phyloP scores from a whole-genome alignment of 148 eudicot species.

The Persicaria maculosa region DNA sequence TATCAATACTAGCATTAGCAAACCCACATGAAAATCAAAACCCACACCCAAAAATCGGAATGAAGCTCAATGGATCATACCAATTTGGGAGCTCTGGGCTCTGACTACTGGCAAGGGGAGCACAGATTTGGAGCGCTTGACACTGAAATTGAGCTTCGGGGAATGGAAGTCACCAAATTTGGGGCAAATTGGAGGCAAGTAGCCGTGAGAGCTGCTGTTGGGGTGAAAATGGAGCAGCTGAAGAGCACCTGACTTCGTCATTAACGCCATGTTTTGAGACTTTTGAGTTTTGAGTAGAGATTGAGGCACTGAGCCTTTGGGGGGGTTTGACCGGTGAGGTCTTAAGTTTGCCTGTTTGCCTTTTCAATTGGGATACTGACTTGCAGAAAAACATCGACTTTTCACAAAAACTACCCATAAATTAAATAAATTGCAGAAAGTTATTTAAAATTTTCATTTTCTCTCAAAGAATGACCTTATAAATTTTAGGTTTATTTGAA shows the following conservation, averaged over 20 bases:
- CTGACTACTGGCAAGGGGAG: conserved; percentile 30
- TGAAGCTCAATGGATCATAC: background rate
- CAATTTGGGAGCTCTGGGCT: conserved; percentile 40
- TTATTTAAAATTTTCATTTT: too few species aligned
- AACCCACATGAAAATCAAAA: background rate
- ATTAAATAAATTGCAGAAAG: too few species aligned
- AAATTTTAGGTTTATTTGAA: too few species aligned
- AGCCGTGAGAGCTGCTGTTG: conserved; percentile 4
- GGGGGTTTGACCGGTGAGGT: background rate
- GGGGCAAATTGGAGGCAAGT: conserved; percentile 10
- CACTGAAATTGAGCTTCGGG: conserved; percentile 15
- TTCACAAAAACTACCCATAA: too few species aligned
- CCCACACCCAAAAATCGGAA: background rate
- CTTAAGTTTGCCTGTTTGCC: background rate
- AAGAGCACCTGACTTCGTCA: conserved; percentile 14
- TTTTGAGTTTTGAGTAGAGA: background rate
- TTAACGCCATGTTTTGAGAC: conserved; percentile 11
- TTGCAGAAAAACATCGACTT: too few species aligned
- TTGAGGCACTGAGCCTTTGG: background rate
- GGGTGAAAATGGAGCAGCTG: conserved; percentile 15
- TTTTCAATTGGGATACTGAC: too few species aligned
- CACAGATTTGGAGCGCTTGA: conserved; percentile 20
- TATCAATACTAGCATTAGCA: background rate
- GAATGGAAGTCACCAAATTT: conserved; percentile 17
- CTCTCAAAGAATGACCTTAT: too few species aligned